Base-by-base conservation (phyloP, 2,329 filamentous ascomycete species). In the Reticulascus tulasneorum region DNA sequence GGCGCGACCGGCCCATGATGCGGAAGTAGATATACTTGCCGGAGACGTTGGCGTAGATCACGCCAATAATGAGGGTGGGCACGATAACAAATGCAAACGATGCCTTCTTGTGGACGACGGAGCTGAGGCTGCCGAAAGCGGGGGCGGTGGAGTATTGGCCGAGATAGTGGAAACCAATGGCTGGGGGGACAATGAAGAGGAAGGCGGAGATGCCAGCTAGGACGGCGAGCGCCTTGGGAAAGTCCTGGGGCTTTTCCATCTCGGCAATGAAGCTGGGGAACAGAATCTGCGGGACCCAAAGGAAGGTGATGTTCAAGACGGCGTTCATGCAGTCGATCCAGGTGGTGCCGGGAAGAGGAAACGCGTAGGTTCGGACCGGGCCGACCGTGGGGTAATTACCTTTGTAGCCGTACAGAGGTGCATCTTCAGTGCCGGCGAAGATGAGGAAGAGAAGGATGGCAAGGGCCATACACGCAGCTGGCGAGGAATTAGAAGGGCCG, bases 31-130 rank as follows among this genome's bases (percentile, higher is more conserved):
- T 64, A 48, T 82, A 82, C 51, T 83, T 84, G 36, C 69, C 69
- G 3, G 78, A 79, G 3, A 86, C 75, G 40, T 82, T 76, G 10
- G 75, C 80, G 52, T 84, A 81, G 44, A 87, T 82, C 7, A 85
- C 80, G 35, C 82, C 83, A 0, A 82, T 79, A 32, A 87, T 76
- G 30, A 86, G 64, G 39, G 86, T 86, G 3, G 79, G 85, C 3
- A 82, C 82, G 3, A 82, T 67, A 1, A 82, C 82, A 40, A 86
- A 65, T 17, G 79, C 81, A 59, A 79, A 86, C 10, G 82, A 80
- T 9, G 82, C 62, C 51, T 84, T 84, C 16, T 73, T 67, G 29
- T 86, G 60, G 0, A 70, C 50, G 2, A 54, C 54, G 0, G 58
- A 59, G 4, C 70, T 67, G 7, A 81, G 75, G 7, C 78, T 79